Evolutionary conservation across 768 basidiomycete species (phyloP).

Genomic region (Asterophora lycoperdoides): DNA sequence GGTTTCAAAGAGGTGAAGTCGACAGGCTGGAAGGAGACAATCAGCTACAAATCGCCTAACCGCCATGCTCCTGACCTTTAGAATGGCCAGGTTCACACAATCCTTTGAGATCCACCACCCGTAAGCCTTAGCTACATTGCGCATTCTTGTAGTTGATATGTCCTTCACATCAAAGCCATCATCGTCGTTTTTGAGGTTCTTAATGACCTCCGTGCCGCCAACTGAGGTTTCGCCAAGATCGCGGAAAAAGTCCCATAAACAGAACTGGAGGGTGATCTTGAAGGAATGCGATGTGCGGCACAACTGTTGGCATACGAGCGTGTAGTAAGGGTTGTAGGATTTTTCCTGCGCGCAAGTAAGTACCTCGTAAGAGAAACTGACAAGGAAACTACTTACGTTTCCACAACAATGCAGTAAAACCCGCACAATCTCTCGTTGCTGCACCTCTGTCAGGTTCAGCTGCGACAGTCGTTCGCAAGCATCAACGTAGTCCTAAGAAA

Average conservation of each 20-base stretch:
- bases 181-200: constrained; percentile 51
- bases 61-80: constrained; percentile 64
- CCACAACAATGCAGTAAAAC: constrained; percentile 91
- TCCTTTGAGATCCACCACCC: constrained; percentile 95
- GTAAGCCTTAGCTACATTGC: constrained; percentile 79
- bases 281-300: constrained; percentile 76
- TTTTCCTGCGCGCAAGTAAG: constrained; percentile 58
- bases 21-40: constrained; percentile 56
- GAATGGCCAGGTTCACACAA: constrained; percentile 62
- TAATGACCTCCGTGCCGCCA: constrained; percentile 75
- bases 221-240: constrained; percentile 82
- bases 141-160: constrained; percentile 53
- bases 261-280: constrained; percentile 91
- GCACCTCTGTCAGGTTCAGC: constrained; percentile 78
- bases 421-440: constrained; percentile 92
- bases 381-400: constrained; percentile 49
- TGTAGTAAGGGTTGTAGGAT: constrained; percentile 92
- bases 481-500: constrained; percentile 84
- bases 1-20: constrained; percentile 77
- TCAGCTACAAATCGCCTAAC: neutral
- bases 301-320: constrained; percentile 81
- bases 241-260: constrained; percentile 94
- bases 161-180: constrained; percentile 45
- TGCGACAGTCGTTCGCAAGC: constrained; percentile 88
- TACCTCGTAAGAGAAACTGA: neutral